A percentile compares a stretch with the other conserved stretches of the same genome.
Conservation (phyloP, 345 rosid species). For the Citrus hindsii region DNA sequence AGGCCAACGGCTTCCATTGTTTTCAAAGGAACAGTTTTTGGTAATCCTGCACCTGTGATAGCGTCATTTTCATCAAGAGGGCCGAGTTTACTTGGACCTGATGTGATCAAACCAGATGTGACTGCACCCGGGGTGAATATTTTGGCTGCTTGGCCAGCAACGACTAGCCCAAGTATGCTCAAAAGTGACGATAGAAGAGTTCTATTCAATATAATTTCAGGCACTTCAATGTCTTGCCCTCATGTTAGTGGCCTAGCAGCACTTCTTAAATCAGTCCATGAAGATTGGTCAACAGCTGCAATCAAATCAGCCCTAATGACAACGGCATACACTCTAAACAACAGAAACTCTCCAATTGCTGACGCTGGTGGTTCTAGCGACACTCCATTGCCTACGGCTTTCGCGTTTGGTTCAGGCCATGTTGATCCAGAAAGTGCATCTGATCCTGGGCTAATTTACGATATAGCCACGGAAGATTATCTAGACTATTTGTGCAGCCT, state of each 20-base stretch:
- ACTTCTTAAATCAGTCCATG: constrained; percentile 56
- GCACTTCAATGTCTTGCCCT: constrained; percentile 92
- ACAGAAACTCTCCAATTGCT: constrained; percentile 28
- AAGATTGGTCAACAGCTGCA: constrained; percentile 80
- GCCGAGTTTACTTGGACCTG: constrained; percentile 50
- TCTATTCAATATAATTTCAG: constrained; percentile 62
- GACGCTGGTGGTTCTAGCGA: constrained; percentile 22
- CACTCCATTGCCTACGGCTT: constrained; percentile 35
- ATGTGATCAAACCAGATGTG: constrained; percentile 71
- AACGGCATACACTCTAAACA: constrained; percentile 57
- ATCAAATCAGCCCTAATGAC: constrained; percentile 91
- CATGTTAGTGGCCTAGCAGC: constrained; percentile 80
- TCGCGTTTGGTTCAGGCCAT: constrained; percentile 54
- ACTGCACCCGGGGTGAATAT: constrained; percentile 81
- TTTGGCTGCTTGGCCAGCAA: constrained; percentile 78
- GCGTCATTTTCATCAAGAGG: constrained; percentile 87
- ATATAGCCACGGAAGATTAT: constrained; percentile 39
- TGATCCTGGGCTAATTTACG: constrained; percentile 51
- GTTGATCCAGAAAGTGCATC: constrained; percentile 51
- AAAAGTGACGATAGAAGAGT: constrained; percentile 55
- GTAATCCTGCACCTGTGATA: constrained; percentile 55
- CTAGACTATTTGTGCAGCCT: constrained; percentile 48
- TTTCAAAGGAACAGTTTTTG: constrained; percentile 55
- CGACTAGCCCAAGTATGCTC: constrained; percentile 41
- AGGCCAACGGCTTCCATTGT: constrained; percentile 48